A percentile compares a stretch with the other conserved stretches of the same genome.
Conservation (phyloP, 768 basidiomycete species). For the Pleurotus djamor region DNA sequence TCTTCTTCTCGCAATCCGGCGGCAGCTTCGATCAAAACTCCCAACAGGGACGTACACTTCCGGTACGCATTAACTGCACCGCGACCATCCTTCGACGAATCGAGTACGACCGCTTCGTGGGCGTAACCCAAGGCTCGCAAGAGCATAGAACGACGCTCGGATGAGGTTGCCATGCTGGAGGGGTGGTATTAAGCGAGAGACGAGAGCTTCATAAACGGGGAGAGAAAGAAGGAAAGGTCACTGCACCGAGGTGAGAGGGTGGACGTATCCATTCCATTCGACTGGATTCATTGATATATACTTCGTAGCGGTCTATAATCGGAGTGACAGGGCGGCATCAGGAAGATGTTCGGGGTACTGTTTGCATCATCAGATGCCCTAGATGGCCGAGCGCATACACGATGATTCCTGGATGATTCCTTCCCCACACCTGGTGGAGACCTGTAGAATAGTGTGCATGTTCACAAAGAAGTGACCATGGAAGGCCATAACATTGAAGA, state of each 20-base stretch:
- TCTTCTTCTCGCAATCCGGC: neutral
- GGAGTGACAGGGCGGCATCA: too few species aligned
- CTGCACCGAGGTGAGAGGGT: too few species aligned
- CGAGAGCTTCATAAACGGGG: too few species aligned
- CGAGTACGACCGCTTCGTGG: conserved; percentile 4
- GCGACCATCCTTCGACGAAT: neutral
- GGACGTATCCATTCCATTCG: too few species aligned
- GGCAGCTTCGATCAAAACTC: neutral
- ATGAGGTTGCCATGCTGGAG: neutral
- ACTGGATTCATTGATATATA: too few species aligned
- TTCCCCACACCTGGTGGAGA: neutral
- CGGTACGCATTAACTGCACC: conserved; percentile 1
- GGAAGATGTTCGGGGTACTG: too few species aligned
- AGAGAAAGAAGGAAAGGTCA: too few species aligned
- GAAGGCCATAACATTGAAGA: neutral
- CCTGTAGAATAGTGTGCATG: neutral
- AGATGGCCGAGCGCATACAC: neutral
- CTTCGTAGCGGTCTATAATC: too few species aligned
- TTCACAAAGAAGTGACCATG: neutral
- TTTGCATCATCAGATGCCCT: too few species aligned
- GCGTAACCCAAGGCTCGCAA: conserved; percentile 1
- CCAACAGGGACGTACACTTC: neutral
- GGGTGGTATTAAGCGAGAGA: too few species aligned
- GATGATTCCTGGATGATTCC: neutral
- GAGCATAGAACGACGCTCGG: conserved; percentile 1